phyloP scores from a whole-genome alignment of 2,329 filamentous ascomycete species.

The Exserohilum turcica region DNA sequence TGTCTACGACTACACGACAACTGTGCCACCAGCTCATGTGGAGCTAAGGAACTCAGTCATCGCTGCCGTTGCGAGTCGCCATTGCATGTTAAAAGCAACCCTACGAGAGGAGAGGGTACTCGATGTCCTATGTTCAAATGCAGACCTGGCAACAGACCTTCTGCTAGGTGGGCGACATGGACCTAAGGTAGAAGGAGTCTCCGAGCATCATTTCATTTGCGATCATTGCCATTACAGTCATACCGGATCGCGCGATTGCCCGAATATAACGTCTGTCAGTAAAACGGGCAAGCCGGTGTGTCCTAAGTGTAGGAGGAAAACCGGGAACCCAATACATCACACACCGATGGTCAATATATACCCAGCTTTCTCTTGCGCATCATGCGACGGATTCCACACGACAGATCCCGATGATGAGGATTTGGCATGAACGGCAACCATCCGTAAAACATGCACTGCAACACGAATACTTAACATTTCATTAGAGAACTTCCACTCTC shows the following conservation, averaged over 20 bases:
- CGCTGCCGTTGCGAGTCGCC: conserved; percentile 10
- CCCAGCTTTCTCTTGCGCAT: conserved; percentile 3
- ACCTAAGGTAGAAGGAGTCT: conserved; percentile 7
- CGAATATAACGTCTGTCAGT: conserved; percentile 1
- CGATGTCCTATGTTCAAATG: conserved; percentile 22
- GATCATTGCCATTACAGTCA: conserved; percentile 13
- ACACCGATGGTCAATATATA: conserved; percentile 1
- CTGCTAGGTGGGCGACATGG: conserved; percentile 16
- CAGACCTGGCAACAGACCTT: conserved; percentile 25
- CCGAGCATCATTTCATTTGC: conserved; percentile 15
- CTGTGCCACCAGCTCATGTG: conserved; percentile 15
- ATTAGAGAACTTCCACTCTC: too few species aligned
- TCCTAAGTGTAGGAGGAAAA: conserved; percentile 3
- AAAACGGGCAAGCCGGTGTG: conserved; percentile 4
- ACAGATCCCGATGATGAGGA: too few species aligned
- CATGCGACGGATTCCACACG: conserved; percentile 12
- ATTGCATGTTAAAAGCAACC: conserved; percentile 5
- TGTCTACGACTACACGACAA: conserved; percentile 24
- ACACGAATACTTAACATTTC: too few species aligned
- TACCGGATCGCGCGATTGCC: conserved; percentile 6
- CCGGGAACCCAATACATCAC: neutral
- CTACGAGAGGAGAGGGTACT: conserved; percentile 11
- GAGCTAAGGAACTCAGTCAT: conserved; percentile 18
- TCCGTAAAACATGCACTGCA: too few species aligned
- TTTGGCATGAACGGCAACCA: too few species aligned